Percentiles rank a stretch among this genome's conserved stretches.
Conservation (phyloP, 108 stramenopile species). For the Nitzschia sp. region DNA sequence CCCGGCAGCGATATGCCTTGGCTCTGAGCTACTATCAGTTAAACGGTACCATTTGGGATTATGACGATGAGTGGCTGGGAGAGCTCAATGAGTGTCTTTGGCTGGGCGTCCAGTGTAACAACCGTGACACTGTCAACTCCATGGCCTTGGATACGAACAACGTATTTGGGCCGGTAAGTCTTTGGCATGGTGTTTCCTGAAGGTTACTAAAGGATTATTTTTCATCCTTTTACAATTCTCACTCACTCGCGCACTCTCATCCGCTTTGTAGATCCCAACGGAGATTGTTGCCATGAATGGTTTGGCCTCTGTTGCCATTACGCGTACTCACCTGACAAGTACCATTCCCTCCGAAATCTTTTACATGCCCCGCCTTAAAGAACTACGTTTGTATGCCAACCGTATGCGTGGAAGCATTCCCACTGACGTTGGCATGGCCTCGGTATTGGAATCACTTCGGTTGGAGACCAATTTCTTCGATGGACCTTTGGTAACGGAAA, state of each 20-base stretch:
- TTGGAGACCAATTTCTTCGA: conserved; percentile 51
- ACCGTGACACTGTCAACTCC: conserved; percentile 38
- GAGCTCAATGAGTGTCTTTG: conserved; percentile 53
- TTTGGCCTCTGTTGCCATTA: conserved; percentile 42
- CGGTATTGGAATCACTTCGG: conserved; percentile 43
- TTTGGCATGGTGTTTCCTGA: neutral
- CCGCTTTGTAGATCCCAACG: conserved; percentile 47
- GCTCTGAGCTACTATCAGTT: conserved; percentile 37
- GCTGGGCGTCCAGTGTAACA: conserved; percentile 58
- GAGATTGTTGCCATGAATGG: conserved; percentile 46
- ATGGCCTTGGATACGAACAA: conserved; percentile 55
- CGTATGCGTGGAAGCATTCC: conserved; percentile 62
- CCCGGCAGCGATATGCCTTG: conserved; percentile 38
- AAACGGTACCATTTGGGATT: conserved; percentile 63
- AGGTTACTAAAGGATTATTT: neutral
- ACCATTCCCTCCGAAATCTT: conserved; percentile 65
- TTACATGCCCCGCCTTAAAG: conserved; percentile 45
- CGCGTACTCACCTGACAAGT: conserved; percentile 60
- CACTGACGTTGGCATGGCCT: conserved; percentile 43
- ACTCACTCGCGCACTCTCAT: neutral
- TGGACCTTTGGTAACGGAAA: conserved; percentile 51
- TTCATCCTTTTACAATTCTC: neutral
- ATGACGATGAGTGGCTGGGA: conserved; percentile 43
- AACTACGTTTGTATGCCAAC: conserved; percentile 54
- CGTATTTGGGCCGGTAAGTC: conserved; percentile 43